These are phyloP conservation scores for Magnaporthiopsis rhizophila DNA, from an alignment of 2,329 filamentous ascomycete species.

Conservation along the genomic window DNA sequence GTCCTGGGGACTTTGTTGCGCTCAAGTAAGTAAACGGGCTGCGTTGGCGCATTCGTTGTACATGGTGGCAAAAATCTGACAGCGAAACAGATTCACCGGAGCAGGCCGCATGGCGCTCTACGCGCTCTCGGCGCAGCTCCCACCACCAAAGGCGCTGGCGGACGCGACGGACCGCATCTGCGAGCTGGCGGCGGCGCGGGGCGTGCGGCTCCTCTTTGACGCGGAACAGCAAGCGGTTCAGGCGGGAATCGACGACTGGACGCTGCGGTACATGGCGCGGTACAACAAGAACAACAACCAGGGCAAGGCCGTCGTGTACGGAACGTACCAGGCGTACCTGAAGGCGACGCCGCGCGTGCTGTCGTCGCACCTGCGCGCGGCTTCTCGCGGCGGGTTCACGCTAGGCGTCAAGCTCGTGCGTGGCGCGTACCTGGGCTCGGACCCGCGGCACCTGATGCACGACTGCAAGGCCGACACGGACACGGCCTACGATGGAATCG, in stretches of 20 bases:
- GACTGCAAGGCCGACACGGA: slow-evolving; percentile 67
- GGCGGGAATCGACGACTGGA: slow-evolving; percentile 74
- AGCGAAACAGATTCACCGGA: slow-evolving; percentile 58
- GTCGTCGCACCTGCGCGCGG: slow-evolving; percentile 49
- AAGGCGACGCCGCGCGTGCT: slow-evolving; percentile 53
- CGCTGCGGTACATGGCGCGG: slow-evolving; percentile 63
- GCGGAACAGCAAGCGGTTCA: slow-evolving; percentile 79
- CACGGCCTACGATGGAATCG: slow-evolving; percentile 62
- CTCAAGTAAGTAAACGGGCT: slow-evolving; percentile 40
- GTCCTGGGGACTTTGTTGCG: slow-evolving; percentile 58
- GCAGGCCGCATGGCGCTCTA: slow-evolving; percentile 67
- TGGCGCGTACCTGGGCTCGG: slow-evolving; percentile 64
- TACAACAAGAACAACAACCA: slow-evolving; percentile 54
- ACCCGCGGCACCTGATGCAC: slow-evolving; percentile 62
- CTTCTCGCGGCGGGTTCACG: slow-evolving; percentile 52
- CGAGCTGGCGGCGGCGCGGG: slow-evolving; percentile 57
- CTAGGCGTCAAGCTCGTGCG: slow-evolving; percentile 70
- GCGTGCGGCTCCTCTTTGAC: slow-evolving; percentile 72
- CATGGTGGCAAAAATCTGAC: background rate
- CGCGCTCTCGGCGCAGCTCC: slow-evolving; percentile 53
- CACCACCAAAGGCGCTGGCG: slow-evolving; percentile 56
- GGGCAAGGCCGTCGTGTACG: slow-evolving; percentile 64
- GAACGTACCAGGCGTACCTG: slow-evolving; percentile 72
- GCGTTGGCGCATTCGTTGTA: background rate
- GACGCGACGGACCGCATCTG: slow-evolving; percentile 69